A percentile compares a stretch with the other conserved stretches of the same genome.
Conservation (phyloP, 352 stramenopile genomes). For the Thraustotheca clavata region DNA sequence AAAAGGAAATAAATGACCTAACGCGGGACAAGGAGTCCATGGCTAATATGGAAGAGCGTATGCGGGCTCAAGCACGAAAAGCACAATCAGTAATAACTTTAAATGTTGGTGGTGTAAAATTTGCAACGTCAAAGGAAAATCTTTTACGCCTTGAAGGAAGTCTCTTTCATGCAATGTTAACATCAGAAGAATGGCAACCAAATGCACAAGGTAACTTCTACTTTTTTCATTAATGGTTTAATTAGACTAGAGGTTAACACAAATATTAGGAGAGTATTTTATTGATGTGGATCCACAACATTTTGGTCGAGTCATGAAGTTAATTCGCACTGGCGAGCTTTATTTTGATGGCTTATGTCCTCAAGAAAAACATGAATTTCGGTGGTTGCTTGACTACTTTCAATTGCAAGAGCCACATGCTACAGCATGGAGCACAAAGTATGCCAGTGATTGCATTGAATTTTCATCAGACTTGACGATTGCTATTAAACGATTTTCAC, state of each 20-base stretch:
- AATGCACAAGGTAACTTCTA: neutral
- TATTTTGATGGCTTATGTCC: conserved; percentile 12
- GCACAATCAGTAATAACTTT: conserved; percentile 14
- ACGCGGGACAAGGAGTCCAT: too few relatives aligned
- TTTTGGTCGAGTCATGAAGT: conserved; percentile 21
- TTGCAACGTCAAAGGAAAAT: conserved; percentile 17
- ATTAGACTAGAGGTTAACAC: too few relatives aligned
- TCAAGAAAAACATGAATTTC: conserved; percentile 4
- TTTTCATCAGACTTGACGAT: too few relatives aligned
- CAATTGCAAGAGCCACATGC: too few relatives aligned
- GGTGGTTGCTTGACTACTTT: conserved; percentile 13
- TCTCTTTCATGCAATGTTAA: conserved; percentile 21
- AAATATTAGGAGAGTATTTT: conserved; percentile 21
- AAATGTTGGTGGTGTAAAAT: conserved; percentile 14
- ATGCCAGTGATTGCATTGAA: too few relatives aligned
- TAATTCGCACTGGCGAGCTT: conserved; percentile 15
- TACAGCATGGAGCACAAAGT: too few relatives aligned
- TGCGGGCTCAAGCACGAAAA: too few relatives aligned
- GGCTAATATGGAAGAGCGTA: too few relatives aligned
- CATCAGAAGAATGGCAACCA: conserved; percentile 10
- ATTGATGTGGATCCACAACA: conserved; percentile 19
- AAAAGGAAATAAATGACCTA: too few relatives aligned
- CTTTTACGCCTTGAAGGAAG: conserved; percentile 19
- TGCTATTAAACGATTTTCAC: too few relatives aligned
- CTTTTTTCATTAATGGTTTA: too few relatives aligned